Evolutionary conservation across 106 monocot genomes (phyloP).

Genomic region (Dactylorhiza incarnata): DNA sequence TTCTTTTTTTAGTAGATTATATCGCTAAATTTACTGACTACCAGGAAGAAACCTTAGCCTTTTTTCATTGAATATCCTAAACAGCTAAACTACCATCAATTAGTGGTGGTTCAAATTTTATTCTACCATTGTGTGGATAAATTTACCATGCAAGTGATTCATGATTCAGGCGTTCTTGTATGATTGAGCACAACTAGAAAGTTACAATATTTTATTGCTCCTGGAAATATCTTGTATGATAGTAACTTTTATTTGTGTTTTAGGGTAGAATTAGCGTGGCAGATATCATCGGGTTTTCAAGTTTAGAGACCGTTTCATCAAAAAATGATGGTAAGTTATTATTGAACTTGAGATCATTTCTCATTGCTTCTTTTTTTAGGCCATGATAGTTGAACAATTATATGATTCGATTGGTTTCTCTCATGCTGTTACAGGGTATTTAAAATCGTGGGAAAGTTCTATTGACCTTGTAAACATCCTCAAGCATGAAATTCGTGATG

Average conservation of each 20-base stretch:
- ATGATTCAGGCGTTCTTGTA: neutral
- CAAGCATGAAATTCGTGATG: conserved; percentile 92
- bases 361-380: neutral
- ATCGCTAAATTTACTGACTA: neutral
- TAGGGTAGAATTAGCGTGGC: conserved; percentile 82
- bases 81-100: neutral
- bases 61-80: neutral
- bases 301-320: conserved; percentile 40
- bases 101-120: too few species aligned
- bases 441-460: conserved; percentile 83
- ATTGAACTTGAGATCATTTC: neutral
- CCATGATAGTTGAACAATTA: neutral
- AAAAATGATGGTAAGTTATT: conserved; percentile 60
- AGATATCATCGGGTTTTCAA: conserved; percentile 69
- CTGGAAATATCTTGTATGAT: neutral
- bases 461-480: conserved; percentile 73
- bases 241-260: conserved; percentile 6
- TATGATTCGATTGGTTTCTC: neutral
- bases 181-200: neutral
- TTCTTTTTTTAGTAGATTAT: neutral
- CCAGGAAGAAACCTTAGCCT: neutral
- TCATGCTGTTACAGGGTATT: conserved; percentile 42
- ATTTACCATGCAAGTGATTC: neutral
- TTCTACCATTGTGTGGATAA: too few species aligned
- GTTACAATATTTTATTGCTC: neutral